phyloP scores from a whole-genome alignment of 805 yeast genomes.

The Myxozyma udenii region DNA sequence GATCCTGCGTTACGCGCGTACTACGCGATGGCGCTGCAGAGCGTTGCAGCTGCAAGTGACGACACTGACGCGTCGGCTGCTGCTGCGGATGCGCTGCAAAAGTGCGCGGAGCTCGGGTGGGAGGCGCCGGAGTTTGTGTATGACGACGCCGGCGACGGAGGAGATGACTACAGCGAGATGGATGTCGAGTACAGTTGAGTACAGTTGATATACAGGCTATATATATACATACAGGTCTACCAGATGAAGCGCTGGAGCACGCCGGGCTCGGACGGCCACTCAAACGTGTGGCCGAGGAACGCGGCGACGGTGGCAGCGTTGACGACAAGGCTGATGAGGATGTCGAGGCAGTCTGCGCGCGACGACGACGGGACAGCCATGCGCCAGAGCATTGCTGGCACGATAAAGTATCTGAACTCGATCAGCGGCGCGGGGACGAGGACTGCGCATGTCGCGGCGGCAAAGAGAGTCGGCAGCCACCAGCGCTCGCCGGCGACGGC shows the following conservation, averaged over 20 bases:
- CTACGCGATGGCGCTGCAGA: constrained; percentile 17
- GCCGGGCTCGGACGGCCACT: constrained; percentile 62
- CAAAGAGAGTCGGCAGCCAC: constrained; percentile 42
- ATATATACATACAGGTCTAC: too few relatives aligned
- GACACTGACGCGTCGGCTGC: constrained; percentile 7
- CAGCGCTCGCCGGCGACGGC: constrained; percentile 3
- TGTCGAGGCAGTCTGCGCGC: constrained; percentile 6
- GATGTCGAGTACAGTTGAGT: too few relatives aligned
- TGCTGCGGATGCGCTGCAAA: constrained; percentile 9
- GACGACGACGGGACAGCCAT: constrained; percentile 41
- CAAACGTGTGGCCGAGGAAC: constrained; percentile 60
- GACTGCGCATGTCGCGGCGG: constrained; percentile 55
- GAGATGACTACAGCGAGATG: not conserved
- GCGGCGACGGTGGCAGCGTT: constrained; percentile 53
- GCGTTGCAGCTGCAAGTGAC: constrained; percentile 3
- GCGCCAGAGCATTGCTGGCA: constrained; percentile 78
- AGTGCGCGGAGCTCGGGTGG: constrained; percentile 12
- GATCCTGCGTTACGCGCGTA: constrained; percentile 16
- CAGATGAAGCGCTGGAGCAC: constrained; percentile 79
- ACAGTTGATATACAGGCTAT: too few relatives aligned
- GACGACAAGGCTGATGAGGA: constrained; percentile 57
- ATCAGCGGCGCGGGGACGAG: constrained; percentile 86
- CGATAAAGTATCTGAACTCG: constrained; percentile 88
- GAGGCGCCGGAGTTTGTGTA: constrained; percentile 4
- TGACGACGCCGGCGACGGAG: not conserved